Evolutionary conservation across 257 asterid species (phyloP), one percentile per base, ranked within the genome.

Genomic region (Ehretia macrophylla): DNA sequence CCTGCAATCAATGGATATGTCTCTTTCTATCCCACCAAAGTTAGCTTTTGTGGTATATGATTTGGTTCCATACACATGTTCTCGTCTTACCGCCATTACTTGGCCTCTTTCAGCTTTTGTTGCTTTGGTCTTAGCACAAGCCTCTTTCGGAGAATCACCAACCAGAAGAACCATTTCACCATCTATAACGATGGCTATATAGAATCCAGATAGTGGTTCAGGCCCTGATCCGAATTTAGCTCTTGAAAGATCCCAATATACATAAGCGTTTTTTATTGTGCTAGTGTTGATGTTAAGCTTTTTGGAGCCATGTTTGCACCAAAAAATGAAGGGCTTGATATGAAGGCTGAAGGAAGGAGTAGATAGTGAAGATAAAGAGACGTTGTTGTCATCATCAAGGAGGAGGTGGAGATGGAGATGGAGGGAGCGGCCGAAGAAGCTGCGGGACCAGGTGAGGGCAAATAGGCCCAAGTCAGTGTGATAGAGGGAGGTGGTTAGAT

Each of bases 151-250:
- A 10, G 60, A 71, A 42, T 83, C 87, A 8, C 91, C 91, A 42
- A 78, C 76, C 4, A 76, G 72, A 44, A 83, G 83, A 12, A 60
- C 56, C 11, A 72, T 67, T 32, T 67, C 72, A 1, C 79, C 79
- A 60, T 63, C 79, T 16, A 78, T 19, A 20, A 72, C 55, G 1
- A 78, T 49, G 56, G 87, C 72, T 51, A 83, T 22, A 62, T 71
- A 68, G 76, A 71, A 83, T 14, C 83, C 83, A 56, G 83, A 80
- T 10, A 46, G 20, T 4, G 91, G 87, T 38, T 79, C 87, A 35
- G 87, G 91, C 11, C 87, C 77, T 13, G 82, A 65, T 45, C 83
- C 83, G 49, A 78, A 81, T 63, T 69, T 78, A 40, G 85, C 85
- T 21, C 68, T 45, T 39, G 82, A 71, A 18, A 83, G 76, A 73